Percentiles rank a stretch among this genome's conserved stretches.
These are phyloP conservation scores for Castanea crenata DNA, from an alignment of 306 rosid genomes.

Conservation along the genomic window DNA sequence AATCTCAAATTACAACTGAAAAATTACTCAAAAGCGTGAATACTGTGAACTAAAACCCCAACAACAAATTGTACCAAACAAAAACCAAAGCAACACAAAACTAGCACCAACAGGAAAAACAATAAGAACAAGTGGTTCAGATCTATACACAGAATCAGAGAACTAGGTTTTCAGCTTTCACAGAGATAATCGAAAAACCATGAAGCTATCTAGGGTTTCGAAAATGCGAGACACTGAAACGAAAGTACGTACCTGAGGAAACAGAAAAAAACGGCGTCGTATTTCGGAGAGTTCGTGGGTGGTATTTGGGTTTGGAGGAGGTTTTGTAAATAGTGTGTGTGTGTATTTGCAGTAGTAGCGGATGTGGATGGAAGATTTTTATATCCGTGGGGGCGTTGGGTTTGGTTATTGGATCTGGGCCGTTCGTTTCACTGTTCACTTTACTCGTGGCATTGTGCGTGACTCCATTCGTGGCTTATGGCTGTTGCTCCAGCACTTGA, in stretches of 20 bases:
- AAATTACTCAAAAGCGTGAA: neutral
- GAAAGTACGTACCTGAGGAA: conserved; percentile 30
- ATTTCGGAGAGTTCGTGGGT: conserved; percentile 15
- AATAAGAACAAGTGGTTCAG: neutral
- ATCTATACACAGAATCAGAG: neutral
- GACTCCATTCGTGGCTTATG: too few species aligned
- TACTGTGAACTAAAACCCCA: neutral
- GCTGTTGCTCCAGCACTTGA: too few species aligned
- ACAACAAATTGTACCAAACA: neutral
- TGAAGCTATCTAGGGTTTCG: conserved; percentile 46
- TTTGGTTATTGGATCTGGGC: conserved; percentile 19
- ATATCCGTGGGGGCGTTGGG: conserved; percentile 1
- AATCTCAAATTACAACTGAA: neutral
- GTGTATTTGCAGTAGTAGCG: conserved; percentile 18
- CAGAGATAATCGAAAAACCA: neutral
- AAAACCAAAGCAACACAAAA: neutral
- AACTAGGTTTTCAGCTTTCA: neutral
- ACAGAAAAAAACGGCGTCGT: conserved; percentile 21
- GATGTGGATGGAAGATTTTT: conserved; percentile 6
- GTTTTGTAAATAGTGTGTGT: conserved; percentile 4
- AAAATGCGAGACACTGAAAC: neutral
- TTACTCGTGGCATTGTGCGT: too few species aligned
- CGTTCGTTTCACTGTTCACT: neutral
- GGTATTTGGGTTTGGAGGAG: conserved; percentile 17
- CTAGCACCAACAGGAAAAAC: neutral